A percentile compares a stretch with the other conserved stretches of the same genome.
phyloP scores from a whole-genome alignment of 306 rosid species.

The Cicer bijugum region DNA sequence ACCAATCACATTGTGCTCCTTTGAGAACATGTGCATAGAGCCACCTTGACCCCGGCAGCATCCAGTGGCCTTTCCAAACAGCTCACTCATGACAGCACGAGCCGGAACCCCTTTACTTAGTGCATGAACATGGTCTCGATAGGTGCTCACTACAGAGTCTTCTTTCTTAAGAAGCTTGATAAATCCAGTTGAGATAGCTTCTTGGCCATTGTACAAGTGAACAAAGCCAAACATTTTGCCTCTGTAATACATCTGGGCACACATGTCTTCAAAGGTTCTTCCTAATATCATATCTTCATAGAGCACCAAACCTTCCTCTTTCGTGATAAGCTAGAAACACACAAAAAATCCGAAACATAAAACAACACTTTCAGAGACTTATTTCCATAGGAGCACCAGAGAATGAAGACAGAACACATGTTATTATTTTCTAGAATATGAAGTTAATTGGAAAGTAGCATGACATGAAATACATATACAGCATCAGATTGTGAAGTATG shows the following conservation, averaged over 20 bases:
- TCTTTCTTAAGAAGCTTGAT: constrained; percentile 80
- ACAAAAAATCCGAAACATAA: constrained; percentile 29
- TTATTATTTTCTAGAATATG: constrained; percentile 9
- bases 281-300: constrained; percentile 92
- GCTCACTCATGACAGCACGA: constrained; percentile 95
- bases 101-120: constrained; percentile 96
- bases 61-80: constrained; percentile 93
- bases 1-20: constrained; percentile 82
- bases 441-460: constrained; percentile 20
- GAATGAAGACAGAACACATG: no score
- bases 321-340: constrained; percentile 69
- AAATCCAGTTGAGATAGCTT: constrained; percentile 94
- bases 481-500: no score
- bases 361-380: constrained; percentile 20
- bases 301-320: constrained; percentile 77
- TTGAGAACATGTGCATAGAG: constrained; percentile 99
- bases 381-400: not conserved
- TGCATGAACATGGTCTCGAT: constrained; percentile 97
- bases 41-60: constrained; percentile 99
- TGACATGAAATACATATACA: not conserved
- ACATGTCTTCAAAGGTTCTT: constrained; percentile 86
- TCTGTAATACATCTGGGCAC: constrained; percentile 95
- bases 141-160: constrained; percentile 88
- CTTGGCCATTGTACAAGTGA: constrained; percentile 95
- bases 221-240: constrained; percentile 95